Evolutionary conservation across 306 rosid genomes (phyloP).

Genomic region (Vigna reflexopilosa): DNA sequence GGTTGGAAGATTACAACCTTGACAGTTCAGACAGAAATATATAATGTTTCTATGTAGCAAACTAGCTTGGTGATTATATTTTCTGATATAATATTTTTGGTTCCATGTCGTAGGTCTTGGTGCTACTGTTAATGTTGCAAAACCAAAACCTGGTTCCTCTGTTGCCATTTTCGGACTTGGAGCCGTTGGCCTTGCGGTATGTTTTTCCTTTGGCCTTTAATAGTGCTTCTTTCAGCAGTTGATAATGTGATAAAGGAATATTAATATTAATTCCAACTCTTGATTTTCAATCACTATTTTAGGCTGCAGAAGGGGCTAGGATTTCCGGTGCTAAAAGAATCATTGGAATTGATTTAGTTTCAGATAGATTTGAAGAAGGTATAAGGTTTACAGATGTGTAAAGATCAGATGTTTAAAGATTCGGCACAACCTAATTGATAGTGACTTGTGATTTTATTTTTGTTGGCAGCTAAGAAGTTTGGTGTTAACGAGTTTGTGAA

Average conservation of each 20-base stretch:
- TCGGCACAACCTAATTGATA: conserved; percentile 4
- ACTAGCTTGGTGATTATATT: background rate
- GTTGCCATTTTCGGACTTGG: conserved; percentile 93
- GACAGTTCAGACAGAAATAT: background rate
- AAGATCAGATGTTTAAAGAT: background rate
- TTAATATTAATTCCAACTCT: background rate
- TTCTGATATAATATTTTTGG: background rate
- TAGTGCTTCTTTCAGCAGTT: too few relatives aligned
- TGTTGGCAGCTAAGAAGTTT: conserved; percentile 77
- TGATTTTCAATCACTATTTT: conserved; percentile 2
- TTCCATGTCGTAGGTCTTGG: conserved; percentile 70
- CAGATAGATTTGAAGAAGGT: conserved; percentile 79
- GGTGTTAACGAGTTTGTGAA: conserved; percentile 86
- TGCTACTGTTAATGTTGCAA: conserved; percentile 90
- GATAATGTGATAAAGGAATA: background rate
- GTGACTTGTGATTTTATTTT: background rate
- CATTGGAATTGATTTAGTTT: conserved; percentile 80
- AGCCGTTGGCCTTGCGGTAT: conserved; percentile 94
- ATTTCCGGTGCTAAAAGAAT: conserved; percentile 77
- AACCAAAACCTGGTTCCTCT: conserved; percentile 78
- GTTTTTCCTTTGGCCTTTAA: conserved; percentile 26
- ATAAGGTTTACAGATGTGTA: too few relatives aligned
- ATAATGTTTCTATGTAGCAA: background rate
- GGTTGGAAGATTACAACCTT: background rate
- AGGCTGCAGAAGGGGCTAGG: conserved; percentile 96